Evolutionary conservation across 208 protist genomes (phyloP).

Genomic region (Trypanosoma platydactyli): DNA sequence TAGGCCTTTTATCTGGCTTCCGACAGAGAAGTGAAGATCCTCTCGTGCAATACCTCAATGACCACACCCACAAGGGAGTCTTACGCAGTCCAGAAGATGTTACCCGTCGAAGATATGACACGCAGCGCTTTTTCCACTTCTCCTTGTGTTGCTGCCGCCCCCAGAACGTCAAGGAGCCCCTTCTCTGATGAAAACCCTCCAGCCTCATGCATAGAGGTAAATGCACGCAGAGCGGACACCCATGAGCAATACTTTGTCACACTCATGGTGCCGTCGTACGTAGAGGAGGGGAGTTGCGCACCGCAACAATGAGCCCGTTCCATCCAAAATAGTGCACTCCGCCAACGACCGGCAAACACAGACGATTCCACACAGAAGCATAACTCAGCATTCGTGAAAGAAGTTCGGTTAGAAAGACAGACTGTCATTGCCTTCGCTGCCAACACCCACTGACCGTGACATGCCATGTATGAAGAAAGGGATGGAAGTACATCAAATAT

Average conservation of each 20-base stretch:
- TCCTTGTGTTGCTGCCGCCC: constrained; percentile 40
- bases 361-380: constrained; percentile 63
- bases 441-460: constrained; percentile 44
- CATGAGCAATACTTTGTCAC: constrained; percentile 46
- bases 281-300: constrained; percentile 28
- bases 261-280: constrained; percentile 58
- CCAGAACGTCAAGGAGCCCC: constrained; percentile 48
- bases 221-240: constrained; percentile 42
- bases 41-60: too few relatives aligned
- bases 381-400: constrained; percentile 42
- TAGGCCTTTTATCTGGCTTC: too few relatives aligned
- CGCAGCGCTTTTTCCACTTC: constrained; percentile 39
- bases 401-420: constrained; percentile 57
- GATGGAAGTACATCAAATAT: constrained; percentile 50
- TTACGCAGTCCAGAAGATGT: constrained; percentile 52
- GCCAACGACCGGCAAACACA: constrained; percentile 60
- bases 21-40: too few relatives aligned
- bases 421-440: constrained; percentile 62
- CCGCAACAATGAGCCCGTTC: constrained; percentile 53
- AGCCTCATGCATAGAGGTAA: constrained; percentile 57
- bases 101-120: constrained; percentile 37
- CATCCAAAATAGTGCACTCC: constrained; percentile 81
- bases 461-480: constrained; percentile 48
- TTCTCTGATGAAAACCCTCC: constrained; percentile 46
- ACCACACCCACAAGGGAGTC: background rate